Evolutionary conservation across 2,329 filamentous ascomycete species (phyloP), one percentile per base, ranked within the genome.

Genomic region (Cladorrhinum sp.): DNA sequence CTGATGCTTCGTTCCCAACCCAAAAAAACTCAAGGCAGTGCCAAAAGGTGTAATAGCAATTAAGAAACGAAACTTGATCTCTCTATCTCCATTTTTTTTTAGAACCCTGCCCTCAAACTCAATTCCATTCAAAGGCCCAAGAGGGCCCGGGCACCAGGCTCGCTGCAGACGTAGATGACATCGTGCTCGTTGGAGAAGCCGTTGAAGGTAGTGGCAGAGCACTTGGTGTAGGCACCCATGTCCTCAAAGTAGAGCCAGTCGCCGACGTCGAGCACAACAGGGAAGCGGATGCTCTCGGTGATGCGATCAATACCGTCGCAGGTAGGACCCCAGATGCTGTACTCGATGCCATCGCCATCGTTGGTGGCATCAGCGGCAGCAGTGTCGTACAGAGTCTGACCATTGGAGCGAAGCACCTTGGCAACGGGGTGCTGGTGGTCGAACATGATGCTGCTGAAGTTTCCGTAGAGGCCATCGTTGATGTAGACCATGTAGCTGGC

Each of bases 161-260:
- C 95, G 76, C 92, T 97, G 74, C 89, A 96, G 68, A 98, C 89
- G 73, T 98, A 98, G 66, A 98, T 87, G 65, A 96, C 89, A 70
- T 96, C 90, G 75, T 99, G 95, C 69, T 87, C 83, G 76, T 98
- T 91, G 58, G 88, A 90, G 78, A 98, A 99, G 65, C 95, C 95
- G 69, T 99, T 99, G 87, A 99, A 99, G 72, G 90, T 88, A 60
- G 95, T 99, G 65, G 95, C 94, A 62, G 92, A 97, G 82, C 94
- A 98, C 82, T 93, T 96, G 69, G 95, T 98, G 77, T 99, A 99
- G 23, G 95, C 94, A 59, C 95, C 95, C 95, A 99, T 99, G 64
- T 96, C 87, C 79, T 97, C 92, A 76, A 99, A 99, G 80, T 96
- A 99, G 58, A 99, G 82, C 95, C 95, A 99, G 75, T 99, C 95